Conservation (phyloP, 2,329 filamentous ascomycete genomes). For the Dryadomyces quercivorus region DNA sequence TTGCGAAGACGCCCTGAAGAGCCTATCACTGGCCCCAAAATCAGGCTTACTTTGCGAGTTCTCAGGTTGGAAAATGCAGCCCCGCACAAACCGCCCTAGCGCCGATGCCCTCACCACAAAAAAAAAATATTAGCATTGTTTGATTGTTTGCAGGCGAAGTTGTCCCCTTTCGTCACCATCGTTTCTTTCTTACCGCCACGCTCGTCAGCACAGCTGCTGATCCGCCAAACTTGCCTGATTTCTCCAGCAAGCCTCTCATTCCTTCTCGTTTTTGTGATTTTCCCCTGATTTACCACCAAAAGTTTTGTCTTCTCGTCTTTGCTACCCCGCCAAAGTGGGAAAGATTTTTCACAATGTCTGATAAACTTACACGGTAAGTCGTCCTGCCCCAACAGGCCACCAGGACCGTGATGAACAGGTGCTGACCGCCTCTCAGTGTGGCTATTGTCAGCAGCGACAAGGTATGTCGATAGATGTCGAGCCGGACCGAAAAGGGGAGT, state of each 20-base stretch:
- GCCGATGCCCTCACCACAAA: constrained; percentile 10
- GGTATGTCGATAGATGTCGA: constrained; percentile 35
- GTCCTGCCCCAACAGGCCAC: no score
- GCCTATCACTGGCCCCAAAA: constrained; percentile 3
- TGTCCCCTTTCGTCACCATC: background rate
- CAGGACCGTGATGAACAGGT: background rate
- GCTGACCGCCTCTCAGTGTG: constrained; percentile 52
- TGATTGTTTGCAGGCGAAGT: constrained; percentile 3
- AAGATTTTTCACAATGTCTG: constrained; percentile 6
- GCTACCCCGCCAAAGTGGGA: constrained; percentile 8
- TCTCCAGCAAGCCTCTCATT: background rate
- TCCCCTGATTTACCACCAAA: background rate
- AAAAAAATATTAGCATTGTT: constrained; percentile 9
- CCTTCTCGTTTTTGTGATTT: background rate
- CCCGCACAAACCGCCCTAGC: constrained; percentile 12
- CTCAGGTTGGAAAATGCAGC: constrained; percentile 1
- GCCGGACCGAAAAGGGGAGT: background rate
- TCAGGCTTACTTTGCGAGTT: background rate
- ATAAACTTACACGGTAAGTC: constrained; percentile 67
- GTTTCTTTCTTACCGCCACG: background rate
- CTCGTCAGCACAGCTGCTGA: background rate
- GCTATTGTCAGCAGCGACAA: constrained; percentile 99
- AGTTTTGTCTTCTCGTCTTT: background rate
- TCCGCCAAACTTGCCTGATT: background rate
- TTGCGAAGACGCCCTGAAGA: no score